Evolutionary conservation across 805 yeast genomes (phyloP).

Genomic region (Groenewaldozyma tartarivorans): DNA sequence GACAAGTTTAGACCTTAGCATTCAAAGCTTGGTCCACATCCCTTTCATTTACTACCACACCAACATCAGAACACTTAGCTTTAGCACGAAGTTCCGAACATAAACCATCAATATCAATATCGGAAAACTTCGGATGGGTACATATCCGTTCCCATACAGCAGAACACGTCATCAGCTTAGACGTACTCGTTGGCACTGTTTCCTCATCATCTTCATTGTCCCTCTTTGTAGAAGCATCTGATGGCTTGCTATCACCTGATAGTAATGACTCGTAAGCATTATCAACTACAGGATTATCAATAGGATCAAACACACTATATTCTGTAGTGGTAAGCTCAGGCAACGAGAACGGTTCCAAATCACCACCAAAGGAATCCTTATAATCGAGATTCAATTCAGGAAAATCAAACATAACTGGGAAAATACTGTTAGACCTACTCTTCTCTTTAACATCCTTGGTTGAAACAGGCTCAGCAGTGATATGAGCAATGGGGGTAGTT

Average conservation of each 20-base stretch:
- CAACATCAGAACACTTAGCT: slow-evolving; percentile 91
- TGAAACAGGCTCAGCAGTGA: neutral
- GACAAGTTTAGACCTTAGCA: neutral
- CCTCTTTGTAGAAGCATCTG: slow-evolving; percentile 1
- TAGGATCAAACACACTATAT: slow-evolving; percentile 28
- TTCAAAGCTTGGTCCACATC: slow-evolving; percentile 58
- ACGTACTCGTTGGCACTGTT: slow-evolving; percentile 23
- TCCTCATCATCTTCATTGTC: slow-evolving; percentile 17
- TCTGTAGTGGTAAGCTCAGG: slow-evolving; percentile 27
- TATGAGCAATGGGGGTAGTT: neutral
- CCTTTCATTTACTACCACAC: slow-evolving; percentile 73
- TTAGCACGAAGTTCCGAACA: slow-evolving; percentile 82
- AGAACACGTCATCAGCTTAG: slow-evolving; percentile 54
- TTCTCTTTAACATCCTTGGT: neutral
- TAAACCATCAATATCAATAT: slow-evolving; percentile 87
- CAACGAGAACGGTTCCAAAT: slow-evolving; percentile 25
- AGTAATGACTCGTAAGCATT: slow-evolving; percentile 10
- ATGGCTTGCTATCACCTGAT: slow-evolving; percentile 1
- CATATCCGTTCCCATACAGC: slow-evolving; percentile 96
- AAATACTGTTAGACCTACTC: neutral
- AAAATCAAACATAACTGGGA: slow-evolving; percentile 21
- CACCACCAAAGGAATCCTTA: slow-evolving; percentile 27
- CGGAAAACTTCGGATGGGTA: slow-evolving; percentile 86
- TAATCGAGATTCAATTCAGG: slow-evolving; percentile 20
- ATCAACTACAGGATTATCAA: slow-evolving; percentile 21